Evolutionary conservation across 2,329 filamentous ascomycete species (phyloP).

Genomic region (Aphanocladium album): DNA sequence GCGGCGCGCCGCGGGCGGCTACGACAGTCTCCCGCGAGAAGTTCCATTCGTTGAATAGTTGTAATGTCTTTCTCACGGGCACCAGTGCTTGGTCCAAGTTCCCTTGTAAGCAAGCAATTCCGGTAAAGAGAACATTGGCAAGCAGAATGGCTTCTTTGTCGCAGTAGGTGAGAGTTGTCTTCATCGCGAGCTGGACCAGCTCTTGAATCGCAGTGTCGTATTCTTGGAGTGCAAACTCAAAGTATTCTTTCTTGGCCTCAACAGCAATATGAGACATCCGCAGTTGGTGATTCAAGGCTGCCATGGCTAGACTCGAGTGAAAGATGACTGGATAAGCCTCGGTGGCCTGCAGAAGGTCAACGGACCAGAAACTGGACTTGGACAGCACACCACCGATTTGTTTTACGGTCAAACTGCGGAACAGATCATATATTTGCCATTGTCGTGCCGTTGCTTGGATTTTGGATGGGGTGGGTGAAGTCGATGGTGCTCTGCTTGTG

Average conservation of each 20-base stretch:
- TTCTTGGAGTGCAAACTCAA: conserved; percentile 13
- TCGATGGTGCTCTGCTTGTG: not conserved
- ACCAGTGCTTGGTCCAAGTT: conserved; percentile 13
- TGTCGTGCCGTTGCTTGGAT: not conserved
- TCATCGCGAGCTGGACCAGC: conserved; percentile 4
- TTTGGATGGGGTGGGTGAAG: not conserved
- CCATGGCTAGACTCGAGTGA: not conserved
- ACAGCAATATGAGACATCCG: not conserved
- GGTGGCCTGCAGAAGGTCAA: not conserved
- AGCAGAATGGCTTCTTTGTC: conserved; percentile 14
- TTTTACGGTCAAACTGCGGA: not conserved
- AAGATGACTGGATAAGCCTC: conserved; percentile 4
- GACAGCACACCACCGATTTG: not conserved
- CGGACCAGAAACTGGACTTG: not conserved
- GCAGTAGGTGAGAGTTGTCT: not conserved
- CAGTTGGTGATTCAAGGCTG: not conserved
- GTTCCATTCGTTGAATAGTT: conserved; percentile 15
- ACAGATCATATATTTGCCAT: not conserved
- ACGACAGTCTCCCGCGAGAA: conserved; percentile 12
- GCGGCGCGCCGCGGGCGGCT: not conserved
- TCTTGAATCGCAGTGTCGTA: conserved; percentile 15
- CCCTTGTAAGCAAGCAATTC: conserved; percentile 12
- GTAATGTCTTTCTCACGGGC: conserved; percentile 12
- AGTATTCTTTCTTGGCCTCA: not conserved
- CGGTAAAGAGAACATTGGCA: conserved; percentile 13